phyloP scores from a whole-genome alignment of 345 rosid species.

The Rubroshorea leprosula region DNA sequence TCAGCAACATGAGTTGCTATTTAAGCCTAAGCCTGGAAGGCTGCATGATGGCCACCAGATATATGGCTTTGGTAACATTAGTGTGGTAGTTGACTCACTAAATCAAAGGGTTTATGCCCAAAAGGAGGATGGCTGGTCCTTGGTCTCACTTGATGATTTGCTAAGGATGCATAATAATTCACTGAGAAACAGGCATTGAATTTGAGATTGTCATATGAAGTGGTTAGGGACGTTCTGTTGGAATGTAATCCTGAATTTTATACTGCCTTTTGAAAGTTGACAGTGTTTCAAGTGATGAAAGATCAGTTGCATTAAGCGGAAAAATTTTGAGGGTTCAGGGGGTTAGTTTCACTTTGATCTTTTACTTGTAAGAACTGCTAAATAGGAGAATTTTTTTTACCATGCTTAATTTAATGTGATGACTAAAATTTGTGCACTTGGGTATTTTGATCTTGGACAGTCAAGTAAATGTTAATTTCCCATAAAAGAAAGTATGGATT shows the following conservation, averaged over 20 bases:
- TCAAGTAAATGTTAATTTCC: no score
- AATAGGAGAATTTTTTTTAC: not conserved
- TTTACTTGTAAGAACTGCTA: not conserved
- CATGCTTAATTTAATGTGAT: not conserved
- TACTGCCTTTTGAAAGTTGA: not conserved
- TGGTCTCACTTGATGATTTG: conserved; percentile 65
- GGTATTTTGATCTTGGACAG: no score
- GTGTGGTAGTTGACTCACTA: conserved; percentile 58
- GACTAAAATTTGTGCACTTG: no score
- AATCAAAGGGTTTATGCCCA: conserved; percentile 69
- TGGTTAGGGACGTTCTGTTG: not conserved
- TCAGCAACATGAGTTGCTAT: conserved; percentile 68
- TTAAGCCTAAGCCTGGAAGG: conserved; percentile 75
- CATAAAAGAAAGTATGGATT: no score
- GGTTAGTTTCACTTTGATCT: not conserved
- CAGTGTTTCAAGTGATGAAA: no score
- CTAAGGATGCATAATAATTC: conserved; percentile 66
- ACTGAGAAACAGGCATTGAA: conserved; percentile 41
- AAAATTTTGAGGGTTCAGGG: not conserved
- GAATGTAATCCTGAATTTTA: not conserved
- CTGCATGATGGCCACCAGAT: conserved; percentile 76
- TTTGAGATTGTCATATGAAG: not conserved
- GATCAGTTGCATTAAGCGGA: conserved; percentile 1
- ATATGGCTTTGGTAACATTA: conserved; percentile 79
- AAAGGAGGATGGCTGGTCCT: conserved; percentile 62